Percentiles rank a stretch among this genome's conserved stretches.
phyloP scores from a whole-genome alignment of 257 asterid species.

The Galeopsis tetrahit region DNA sequence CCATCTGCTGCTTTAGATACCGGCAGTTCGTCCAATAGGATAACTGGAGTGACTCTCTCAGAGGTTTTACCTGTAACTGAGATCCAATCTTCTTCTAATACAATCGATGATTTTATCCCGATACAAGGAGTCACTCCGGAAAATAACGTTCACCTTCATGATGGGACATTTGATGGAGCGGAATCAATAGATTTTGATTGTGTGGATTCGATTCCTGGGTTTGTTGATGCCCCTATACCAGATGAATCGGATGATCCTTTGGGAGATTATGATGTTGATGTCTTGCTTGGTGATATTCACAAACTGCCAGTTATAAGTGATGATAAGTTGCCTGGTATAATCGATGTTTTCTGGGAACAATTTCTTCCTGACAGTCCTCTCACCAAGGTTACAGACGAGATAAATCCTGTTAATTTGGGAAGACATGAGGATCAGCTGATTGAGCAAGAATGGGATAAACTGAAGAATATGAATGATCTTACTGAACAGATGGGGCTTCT shows the following conservation, averaged over 20 bases:
- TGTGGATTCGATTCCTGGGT: slow-evolving; percentile 43
- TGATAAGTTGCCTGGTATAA: slow-evolving; percentile 67
- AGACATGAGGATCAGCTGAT: slow-evolving; percentile 34
- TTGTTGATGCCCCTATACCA: slow-evolving; percentile 49
- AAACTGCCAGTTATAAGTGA: slow-evolving; percentile 63
- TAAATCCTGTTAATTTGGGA: slow-evolving; percentile 38
- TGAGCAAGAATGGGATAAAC: slow-evolving; percentile 59
- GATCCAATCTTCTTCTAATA: slow-evolving; percentile 45
- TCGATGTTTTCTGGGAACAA: slow-evolving; percentile 84
- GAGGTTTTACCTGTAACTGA: slow-evolving; percentile 54
- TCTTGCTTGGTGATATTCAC: slow-evolving; percentile 52
- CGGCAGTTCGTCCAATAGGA: slow-evolving; percentile 48
- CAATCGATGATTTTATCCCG: slow-evolving; percentile 39
- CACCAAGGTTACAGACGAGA: slow-evolving; percentile 54
- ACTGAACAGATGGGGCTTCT: slow-evolving; percentile 79
- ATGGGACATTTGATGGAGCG: slow-evolving; percentile 36
- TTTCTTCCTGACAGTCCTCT: slow-evolving; percentile 67
- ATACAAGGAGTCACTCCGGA: slow-evolving; percentile 38
- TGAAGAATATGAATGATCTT: slow-evolving; percentile 54
- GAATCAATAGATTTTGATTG: slow-evolving; percentile 39
- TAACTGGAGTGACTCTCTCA: slow-evolving; percentile 63
- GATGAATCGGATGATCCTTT: slow-evolving; percentile 45
- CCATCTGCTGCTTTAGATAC: slow-evolving; percentile 44
- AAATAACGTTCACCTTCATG: slow-evolving; percentile 30
- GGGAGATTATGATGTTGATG: slow-evolving; percentile 53